Evolutionary conservation across 2,329 filamentous ascomycete species (phyloP).

Genomic region (Beauveria bassiana): DNA sequence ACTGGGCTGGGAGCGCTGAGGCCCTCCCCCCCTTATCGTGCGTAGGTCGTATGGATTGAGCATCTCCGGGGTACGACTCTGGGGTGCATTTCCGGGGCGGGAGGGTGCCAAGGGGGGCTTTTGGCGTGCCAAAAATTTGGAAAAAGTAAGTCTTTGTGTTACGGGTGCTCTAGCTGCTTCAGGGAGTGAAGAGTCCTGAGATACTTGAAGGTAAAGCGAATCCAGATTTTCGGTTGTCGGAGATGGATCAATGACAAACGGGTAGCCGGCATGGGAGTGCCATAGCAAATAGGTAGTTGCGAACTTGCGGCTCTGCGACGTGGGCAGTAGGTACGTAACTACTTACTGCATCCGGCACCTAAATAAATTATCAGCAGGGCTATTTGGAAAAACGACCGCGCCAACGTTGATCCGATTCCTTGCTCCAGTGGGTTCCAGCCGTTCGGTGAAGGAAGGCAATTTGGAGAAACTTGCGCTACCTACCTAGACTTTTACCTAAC

Average conservation of each 20-base stretch:
- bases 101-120: background rate
- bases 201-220: background rate
- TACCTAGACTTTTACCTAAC: too few species aligned
- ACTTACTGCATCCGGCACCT: too few species aligned
- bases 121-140: background rate
- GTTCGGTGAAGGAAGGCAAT: too few species aligned
- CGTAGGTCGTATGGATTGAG: background rate
- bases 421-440: too few species aligned
- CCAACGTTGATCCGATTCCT: background rate
- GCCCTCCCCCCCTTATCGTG: background rate
- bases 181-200: background rate
- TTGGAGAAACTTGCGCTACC: too few species aligned
- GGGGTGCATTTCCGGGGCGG: background rate
- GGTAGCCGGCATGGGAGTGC: background rate
- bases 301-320: background rate
- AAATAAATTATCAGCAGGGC: too few species aligned
- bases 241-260: background rate
- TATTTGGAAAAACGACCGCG: background rate
- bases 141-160: background rate
- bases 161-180: background rate
- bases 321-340: too few species aligned
- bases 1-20: background rate
- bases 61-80: conserved; percentile 3
- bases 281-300: background rate
- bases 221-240: background rate